Base-by-base conservation (phyloP, 768 basidiomycete species). In the Tricholoma saponaceum region DNA sequence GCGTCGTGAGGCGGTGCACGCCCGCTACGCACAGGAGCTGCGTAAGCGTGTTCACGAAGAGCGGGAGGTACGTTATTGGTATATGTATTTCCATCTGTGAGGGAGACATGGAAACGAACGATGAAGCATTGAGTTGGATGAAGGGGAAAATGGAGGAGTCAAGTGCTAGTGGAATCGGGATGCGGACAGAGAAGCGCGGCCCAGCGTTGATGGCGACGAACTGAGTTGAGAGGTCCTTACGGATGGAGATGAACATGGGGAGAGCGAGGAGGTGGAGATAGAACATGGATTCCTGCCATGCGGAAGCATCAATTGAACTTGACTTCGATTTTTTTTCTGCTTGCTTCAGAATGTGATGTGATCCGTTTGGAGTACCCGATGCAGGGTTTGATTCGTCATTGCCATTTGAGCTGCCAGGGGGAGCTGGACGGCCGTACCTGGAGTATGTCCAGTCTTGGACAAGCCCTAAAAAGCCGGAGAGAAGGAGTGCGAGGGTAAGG, bases 281-380 rank as follows among this genome's bases (percentile, higher is more conserved):
- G 74, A 96, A 98, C 83, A 98, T 85, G 51, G 84, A 87, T 72
- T 97, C 95, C 66, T 89, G 84, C 95, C 95, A 97, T 44, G 82
- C 54, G 4, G 60, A 54, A 25, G 52, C 44, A 20, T 47, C 53
- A 28, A 58, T 46, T 16, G 30, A 1, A 6, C 25, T 55, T n/a
- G 22, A 30, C 18, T 51, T 43, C 32, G 35, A 16, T 26, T 30
- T 10, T 9, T 47, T 41, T 44, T 37, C 26, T 47, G 25, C 12
- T 22, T 44, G 20, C 44, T 46, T 46, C 23, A 16, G 22, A 25
- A 25, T 18, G 10, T 46, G 6, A 1, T 10, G 13, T 5, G 22
- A 23, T 14, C 23, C 23, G 10, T 23, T 25, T 25, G 44, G 14
- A 37, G 30, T 32, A 8, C 12, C 35, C 2, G 16, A 8, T 23